Base-by-base conservation (phyloP, 495 filamentous ascomycete species). In the Xylona heveae region DNA sequence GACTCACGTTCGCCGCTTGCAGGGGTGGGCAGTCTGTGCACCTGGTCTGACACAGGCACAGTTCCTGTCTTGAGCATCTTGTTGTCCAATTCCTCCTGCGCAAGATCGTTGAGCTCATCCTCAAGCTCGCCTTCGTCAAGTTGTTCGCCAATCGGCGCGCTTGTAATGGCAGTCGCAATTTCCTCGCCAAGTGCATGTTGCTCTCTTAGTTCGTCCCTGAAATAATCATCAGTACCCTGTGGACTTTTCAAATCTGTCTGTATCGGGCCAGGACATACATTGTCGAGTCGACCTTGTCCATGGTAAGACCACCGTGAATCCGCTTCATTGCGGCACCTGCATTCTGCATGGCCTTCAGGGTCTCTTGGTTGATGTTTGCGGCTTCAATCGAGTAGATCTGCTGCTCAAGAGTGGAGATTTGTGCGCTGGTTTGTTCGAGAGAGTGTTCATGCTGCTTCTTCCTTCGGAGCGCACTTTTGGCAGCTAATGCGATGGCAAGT, bases 331-430 rank as follows among this genome's bases (percentile, higher is more conserved):
- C 88, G 13, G 68, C 53, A 33, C 76, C 68, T 2, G 88, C 84
- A 44, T 70, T 67, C 64, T 91, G 71, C 85, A 99, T 95, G 2
- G 84, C 90, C 30, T 71, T 63, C 29, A 99, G 62, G 3, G 88
- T 99, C 58, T 95, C 83, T 48, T 84, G 67, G 62, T 99, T 99
- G 57, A 99, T 91, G 51, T 95, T 99, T 30, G 88, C 90, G 14
- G 84, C 77, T 50, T 99, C 88, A 52, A 99, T 94, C 37, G 77
- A 74, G 48, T 85, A 88, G 45, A 99, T 85, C 49, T 99, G 83
- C 44, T 83, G 78, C 48, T 95, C 88, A 9, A 99, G 62, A 24
- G 85, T 90, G 35, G 68, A 66, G 55, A 92, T 82, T 53, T 95
- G 90, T 21, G 74, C 68, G 21, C 69, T 64, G 6, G 85, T 95